Evolutionary conservation across 768 basidiomycete genomes (phyloP).

Genomic region (Kwoniella dejecticola): DNA sequence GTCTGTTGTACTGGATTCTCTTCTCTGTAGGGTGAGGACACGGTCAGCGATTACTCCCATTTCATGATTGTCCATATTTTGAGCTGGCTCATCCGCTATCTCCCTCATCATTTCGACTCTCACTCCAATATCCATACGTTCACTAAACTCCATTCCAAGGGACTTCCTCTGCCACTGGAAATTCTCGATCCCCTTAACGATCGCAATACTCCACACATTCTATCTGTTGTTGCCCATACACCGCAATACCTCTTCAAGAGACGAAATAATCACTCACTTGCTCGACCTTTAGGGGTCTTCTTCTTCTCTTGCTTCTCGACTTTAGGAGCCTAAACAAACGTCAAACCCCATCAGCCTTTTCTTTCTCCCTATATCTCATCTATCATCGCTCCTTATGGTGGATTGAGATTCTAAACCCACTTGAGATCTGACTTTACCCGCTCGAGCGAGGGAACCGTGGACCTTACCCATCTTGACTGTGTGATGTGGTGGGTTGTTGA

Average conservation of each 20-base stretch:
- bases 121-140: too few species aligned
- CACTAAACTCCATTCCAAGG: too few species aligned
- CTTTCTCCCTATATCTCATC: not conserved
- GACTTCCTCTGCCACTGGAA: too few species aligned
- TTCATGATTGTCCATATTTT: not conserved
- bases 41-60: conserved; percentile 9
- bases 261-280: conserved; percentile 58
- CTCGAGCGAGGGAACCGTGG: conserved; percentile 99
- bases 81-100: not conserved
- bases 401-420: conserved; percentile 33
- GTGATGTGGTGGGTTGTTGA: too few species aligned
- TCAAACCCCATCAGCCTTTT: not conserved
- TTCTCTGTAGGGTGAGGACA: conserved; percentile 62
- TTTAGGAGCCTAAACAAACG: conserved; percentile 70
- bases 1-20: conserved; percentile 71
- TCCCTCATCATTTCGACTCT: not conserved
- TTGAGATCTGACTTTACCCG: conserved; percentile 98
- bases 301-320: conserved; percentile 99
- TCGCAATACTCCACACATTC: too few species aligned
- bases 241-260: not conserved
- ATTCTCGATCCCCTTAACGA: too few species aligned
- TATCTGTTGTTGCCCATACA: not conserved
- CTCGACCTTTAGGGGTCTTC: conserved; percentile 95
- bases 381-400: not conserved
- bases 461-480: conserved; percentile 60